A percentile compares a stretch with the other conserved stretches of the same genome.
Conservation (phyloP, 208 protist species). For the Angomonas deanei region DNA sequence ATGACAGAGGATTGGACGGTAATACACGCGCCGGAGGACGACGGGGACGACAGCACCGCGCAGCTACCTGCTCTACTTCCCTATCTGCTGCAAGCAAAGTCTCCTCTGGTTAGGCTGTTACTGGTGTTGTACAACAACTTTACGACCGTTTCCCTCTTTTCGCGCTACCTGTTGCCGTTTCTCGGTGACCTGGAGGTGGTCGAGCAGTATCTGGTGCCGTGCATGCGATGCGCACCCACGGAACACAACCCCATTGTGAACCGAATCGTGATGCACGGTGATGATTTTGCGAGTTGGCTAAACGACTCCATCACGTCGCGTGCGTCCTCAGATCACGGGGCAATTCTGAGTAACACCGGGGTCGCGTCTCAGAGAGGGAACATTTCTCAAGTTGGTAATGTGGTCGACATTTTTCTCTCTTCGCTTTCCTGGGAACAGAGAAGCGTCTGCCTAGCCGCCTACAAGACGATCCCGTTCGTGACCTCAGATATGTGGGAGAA, state of each 20-base stretch:
- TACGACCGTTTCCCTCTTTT: conserved; percentile 39
- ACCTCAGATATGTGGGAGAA: conserved; percentile 36
- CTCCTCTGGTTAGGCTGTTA: conserved; percentile 26
- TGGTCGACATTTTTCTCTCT: conserved; percentile 42
- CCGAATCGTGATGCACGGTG: not conserved
- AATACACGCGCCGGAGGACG: not conserved
- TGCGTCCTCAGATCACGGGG: no score
- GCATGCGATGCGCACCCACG: not conserved
- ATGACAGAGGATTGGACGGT: not conserved
- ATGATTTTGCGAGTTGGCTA: not conserved
- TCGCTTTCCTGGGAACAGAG: conserved; percentile 45
- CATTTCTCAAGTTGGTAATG: conserved; percentile 59
- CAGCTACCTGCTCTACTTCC: conserved; percentile 63
- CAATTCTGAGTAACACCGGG: no score
- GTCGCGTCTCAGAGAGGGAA: no score
- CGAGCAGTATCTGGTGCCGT: not conserved
- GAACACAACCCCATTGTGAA: not conserved
- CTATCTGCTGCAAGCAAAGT: conserved; percentile 42
- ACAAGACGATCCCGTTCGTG: conserved; percentile 4
- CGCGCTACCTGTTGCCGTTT: conserved; percentile 32
- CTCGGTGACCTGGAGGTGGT: not conserved
- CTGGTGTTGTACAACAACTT: conserved; percentile 33
- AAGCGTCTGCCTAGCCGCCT: conserved; percentile 5
- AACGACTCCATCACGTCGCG: not conserved
- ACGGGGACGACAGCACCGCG: conserved; percentile 12